Percentiles rank a stretch among this genome's conserved stretches.
These are phyloP conservation scores for Candida schatavii DNA, from an alignment of 805 yeast species.

Conservation along the genomic window DNA sequence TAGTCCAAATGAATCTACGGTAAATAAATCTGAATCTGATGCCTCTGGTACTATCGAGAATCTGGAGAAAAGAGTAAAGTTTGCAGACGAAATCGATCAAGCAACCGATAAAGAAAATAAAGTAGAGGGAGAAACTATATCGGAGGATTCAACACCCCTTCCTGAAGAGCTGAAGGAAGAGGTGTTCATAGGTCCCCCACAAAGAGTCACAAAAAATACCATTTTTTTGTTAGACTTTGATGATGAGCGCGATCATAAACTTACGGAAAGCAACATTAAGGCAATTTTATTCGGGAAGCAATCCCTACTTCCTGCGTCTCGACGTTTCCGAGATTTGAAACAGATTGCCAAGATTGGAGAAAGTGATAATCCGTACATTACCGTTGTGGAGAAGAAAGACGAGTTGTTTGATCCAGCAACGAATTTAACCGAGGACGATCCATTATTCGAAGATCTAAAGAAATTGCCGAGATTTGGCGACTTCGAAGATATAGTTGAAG, in stretches of 20 bases:
- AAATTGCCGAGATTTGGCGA: slow-evolving; percentile 64
- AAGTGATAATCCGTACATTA: slow-evolving; percentile 37
- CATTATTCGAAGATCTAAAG: slow-evolving; percentile 40
- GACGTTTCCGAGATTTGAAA: slow-evolving; percentile 55
- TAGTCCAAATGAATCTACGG: no score
- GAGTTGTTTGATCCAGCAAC: slow-evolving; percentile 32
- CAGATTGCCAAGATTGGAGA: slow-evolving; percentile 43
- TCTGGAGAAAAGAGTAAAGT: slow-evolving; percentile 20
- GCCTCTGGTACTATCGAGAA: no score
- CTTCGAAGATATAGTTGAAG: slow-evolving; percentile 42
- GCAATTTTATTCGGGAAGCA: slow-evolving; percentile 59
- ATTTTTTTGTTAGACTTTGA: slow-evolving; percentile 53
- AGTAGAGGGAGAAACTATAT: slow-evolving; percentile 2
- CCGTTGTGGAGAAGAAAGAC: slow-evolving; percentile 30
- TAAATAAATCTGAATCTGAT: no score
- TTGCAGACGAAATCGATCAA: slow-evolving; percentile 18
- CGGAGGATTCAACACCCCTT: slow-evolving; percentile 4
- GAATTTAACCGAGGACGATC: slow-evolving; percentile 32
- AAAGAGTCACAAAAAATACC: slow-evolving; percentile 53
- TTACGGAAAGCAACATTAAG: slow-evolving; percentile 27
- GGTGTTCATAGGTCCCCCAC: slow-evolving; percentile 66
- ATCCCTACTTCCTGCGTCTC: slow-evolving; percentile 48
- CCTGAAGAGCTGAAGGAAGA: slow-evolving; percentile 12
- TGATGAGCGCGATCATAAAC: slow-evolving; percentile 21
- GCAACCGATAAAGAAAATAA: slow-evolving; percentile 8